Base-by-base conservation (phyloP, 2,329 filamentous ascomycete genomes). In the Colletotrichum scovillei region DNA sequence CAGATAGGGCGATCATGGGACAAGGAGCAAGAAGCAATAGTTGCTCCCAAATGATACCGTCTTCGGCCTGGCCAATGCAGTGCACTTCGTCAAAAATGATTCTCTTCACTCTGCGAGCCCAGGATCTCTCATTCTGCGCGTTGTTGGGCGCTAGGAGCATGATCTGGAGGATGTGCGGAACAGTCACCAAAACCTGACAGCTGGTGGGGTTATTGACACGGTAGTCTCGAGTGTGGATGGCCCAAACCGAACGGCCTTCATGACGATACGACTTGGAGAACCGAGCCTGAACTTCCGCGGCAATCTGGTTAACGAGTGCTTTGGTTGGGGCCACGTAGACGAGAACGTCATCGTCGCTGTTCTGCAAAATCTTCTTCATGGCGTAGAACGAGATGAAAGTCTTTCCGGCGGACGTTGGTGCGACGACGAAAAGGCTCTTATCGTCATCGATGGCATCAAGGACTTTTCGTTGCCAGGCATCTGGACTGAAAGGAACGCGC, bases 61-160 rank as follows among this genome's bases (percentile, higher is more conserved):
- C 93, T 8, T 95, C 92, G 19, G 42, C 88, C 79, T 95, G 91
- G 0, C 93, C 92, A 72, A 96, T 95, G 42, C 90, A 94, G 79
- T 96, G 93, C 2, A 95, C 91, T 82, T 96, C 93, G 78, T 96
- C 93, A 72, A 95, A 95, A 63, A 95, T 94, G 78, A 95, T 95
- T 62, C 92, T 88, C 77, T 90, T 93, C 16, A 95, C 88, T 65
- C 92, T 85, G 4, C 86, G 86, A 0, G 92, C 88, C 93, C 93
- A 96, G 0, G 86, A 81, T 32, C 77, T 83, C 1, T 76, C 62
- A 2, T 85, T 83, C 9, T 87, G 88, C 4, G 92, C 91, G 76
- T 95, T 93, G 0, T 86, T 84, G 0, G 92, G 91, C 0, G 89
- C 86, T 63, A 93, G 83, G 1, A 95, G 85, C 92, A 96, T 94